phyloP scores from a whole-genome alignment of 495 filamentous ascomycete species.

The Opeltia flavorubescens region DNA sequence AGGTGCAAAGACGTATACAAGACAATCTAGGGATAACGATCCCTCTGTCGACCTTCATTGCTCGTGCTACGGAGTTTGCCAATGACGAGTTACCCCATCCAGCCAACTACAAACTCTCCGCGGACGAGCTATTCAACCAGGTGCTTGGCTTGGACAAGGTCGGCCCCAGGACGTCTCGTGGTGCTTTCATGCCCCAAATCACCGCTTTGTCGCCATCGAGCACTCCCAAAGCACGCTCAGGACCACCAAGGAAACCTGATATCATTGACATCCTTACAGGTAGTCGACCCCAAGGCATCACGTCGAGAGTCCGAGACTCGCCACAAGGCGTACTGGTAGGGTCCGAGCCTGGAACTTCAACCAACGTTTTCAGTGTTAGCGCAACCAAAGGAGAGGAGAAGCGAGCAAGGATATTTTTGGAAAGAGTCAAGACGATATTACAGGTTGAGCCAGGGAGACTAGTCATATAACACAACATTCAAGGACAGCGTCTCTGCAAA shows the following conservation, averaged over 20 bases:
- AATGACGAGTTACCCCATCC: constrained; percentile 71
- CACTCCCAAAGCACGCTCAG: constrained; percentile 13
- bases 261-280: constrained; percentile 67
- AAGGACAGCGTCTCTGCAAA: neutral
- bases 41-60: constrained; percentile 76
- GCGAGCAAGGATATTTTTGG: constrained; percentile 65
- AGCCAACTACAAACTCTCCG: constrained; percentile 41
- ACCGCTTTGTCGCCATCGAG: constrained; percentile 37
- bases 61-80: constrained; percentile 66
- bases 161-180: constrained; percentile 34
- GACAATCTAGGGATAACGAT: constrained; percentile 59
- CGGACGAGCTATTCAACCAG: constrained; percentile 79
- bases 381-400: constrained; percentile 67
- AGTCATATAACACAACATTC: constrained; percentile 34
- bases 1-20: constrained; percentile 67
- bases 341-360: constrained; percentile 26
- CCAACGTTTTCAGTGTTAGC: constrained; percentile 66
- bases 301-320: neutral
- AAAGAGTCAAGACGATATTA: constrained; percentile 65
- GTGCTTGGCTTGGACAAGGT: constrained; percentile 62
- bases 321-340: constrained; percentile 16
- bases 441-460: constrained; percentile 72
- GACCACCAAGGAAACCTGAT: constrained; percentile 33
- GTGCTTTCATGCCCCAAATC: constrained; percentile 60
- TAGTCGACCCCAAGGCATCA: constrained; percentile 18